Evolutionary conservation across 2,329 filamentous ascomycete genomes (phyloP).

Genomic region (Lachnellula subtilissima): DNA sequence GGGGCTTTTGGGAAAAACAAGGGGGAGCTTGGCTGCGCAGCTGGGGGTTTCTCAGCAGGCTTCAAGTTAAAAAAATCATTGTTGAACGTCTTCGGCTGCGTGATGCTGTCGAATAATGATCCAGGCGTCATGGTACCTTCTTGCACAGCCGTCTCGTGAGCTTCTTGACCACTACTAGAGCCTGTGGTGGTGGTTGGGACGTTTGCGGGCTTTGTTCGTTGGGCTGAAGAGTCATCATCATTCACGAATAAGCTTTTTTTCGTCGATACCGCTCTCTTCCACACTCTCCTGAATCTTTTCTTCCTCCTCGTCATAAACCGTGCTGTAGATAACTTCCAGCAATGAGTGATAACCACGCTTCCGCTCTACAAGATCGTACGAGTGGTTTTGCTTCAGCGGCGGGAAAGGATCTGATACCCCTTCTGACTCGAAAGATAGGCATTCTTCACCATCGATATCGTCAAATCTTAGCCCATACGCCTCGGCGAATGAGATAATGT

Average conservation of each 20-base stretch:
- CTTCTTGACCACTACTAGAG: background rate
- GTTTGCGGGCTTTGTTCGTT: background rate
- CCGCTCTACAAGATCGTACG: slow-evolving; percentile 51
- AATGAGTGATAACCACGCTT: slow-evolving; percentile 52
- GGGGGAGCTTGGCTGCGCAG: background rate
- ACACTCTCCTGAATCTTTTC: background rate
- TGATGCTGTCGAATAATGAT: slow-evolving; percentile 16
- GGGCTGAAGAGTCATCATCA: slow-evolving; percentile 9
- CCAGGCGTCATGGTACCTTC: slow-evolving; percentile 1
- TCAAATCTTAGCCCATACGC: slow-evolving; percentile 52
- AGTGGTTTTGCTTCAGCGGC: slow-evolving; percentile 52
- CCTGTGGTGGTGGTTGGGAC: background rate
- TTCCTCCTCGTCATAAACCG: slow-evolving; percentile 41
- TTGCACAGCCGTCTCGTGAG: background rate
- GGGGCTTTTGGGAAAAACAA: background rate
- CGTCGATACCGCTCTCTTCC: slow-evolving; percentile 30
- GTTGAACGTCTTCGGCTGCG: slow-evolving; percentile 3
- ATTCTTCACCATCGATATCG: slow-evolving; percentile 33
- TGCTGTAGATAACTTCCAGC: slow-evolving; percentile 51
- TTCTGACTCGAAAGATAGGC: slow-evolving; percentile 28
- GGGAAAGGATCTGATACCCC: slow-evolving; percentile 38
- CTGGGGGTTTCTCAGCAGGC: background rate
- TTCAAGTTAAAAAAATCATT: slow-evolving; percentile 3
- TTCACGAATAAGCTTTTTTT: slow-evolving; percentile 26
- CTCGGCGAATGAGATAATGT: slow-evolving; percentile 61